Evolutionary conservation across 345 rosid species (phyloP), one percentile per base, ranked within the genome.

Genomic region (Gossypium thurberi): DNA sequence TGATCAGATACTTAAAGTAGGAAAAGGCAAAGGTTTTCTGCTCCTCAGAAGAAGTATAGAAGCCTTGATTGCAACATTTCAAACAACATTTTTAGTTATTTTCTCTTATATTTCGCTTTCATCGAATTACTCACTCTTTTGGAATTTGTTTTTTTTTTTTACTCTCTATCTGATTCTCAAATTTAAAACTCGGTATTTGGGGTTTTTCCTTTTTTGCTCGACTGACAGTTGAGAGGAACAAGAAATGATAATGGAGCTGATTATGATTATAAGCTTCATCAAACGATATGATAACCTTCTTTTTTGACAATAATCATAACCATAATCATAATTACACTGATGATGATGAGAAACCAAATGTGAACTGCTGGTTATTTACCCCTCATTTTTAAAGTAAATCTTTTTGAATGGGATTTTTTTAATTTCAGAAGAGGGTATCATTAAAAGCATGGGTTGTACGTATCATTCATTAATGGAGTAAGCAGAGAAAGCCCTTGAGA

Each of bases 21-120:
- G 89, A 82, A 85, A 84, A 87, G 76, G 85, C 89, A 84, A 83
- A 87, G 87, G 89, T 85, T 87, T 33, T 82, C 82, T 84, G 79
- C 58, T 75, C 78, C 78, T 79, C 58, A 68, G 83, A 72, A 81
- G 82, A 82, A 78, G 87, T 79, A 81, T 82, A 78, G 87, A 85
- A 85, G 82, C 82, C 76, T 84, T 81, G 87, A 87, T 79, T 46
- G 86, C 73, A 77, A 87, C 86, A 81, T 82, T 84, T 85, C 88
- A 64, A 85, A 69, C 76, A 69, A 69, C 77, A 75, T 43, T 72
- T 81, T 82, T 63, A 72, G 81, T 83, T 79, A 62, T 77, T 80
- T 66, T 78, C 80, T 78, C 76, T 72, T 52, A 66, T 64, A 82
- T 78, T 70, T 87, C 85, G 83, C 91, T 87, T 78, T 85, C 89